Evolutionary conservation across 495 filamentous ascomycete species (phyloP).

Genomic region (Penicillium silybi): DNA sequence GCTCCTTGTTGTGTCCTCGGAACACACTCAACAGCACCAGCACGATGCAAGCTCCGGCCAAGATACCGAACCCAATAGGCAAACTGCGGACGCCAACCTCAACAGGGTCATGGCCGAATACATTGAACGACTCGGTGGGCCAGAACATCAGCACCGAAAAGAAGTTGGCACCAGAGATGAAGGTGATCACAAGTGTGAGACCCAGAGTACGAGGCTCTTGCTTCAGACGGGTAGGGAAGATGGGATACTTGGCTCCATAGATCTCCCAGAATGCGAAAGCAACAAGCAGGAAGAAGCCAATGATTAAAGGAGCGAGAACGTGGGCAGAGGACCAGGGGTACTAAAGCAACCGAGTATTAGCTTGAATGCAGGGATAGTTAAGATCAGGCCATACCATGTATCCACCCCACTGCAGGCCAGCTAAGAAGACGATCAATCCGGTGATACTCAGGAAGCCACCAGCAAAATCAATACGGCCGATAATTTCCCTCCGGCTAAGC

Average conservation of each 20-base stretch:
- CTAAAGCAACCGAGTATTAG: constrained; percentile 22
- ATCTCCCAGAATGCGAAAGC: constrained; percentile 59
- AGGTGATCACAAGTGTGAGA: constrained; percentile 66
- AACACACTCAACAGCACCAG: constrained; percentile 57
- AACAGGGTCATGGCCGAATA: constrained; percentile 66
- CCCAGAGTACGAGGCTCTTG: constrained; percentile 59
- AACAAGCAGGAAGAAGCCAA: constrained; percentile 50
- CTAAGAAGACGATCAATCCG: constrained; percentile 62
- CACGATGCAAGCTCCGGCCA: constrained; percentile 59
- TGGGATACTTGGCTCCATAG: constrained; percentile 58
- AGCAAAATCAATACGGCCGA: constrained; percentile 59
- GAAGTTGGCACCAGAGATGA: constrained; percentile 72
- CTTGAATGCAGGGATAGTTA: not conserved
- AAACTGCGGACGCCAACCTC: constrained; percentile 64
- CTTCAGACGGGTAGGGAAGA: constrained; percentile 61
- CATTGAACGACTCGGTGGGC: constrained; percentile 71
- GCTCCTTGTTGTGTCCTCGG: constrained; percentile 58
- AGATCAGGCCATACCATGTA: constrained; percentile 48
- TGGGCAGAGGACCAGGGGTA: constrained; percentile 58
- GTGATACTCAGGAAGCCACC: constrained; percentile 64
- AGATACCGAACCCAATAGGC: constrained; percentile 61
- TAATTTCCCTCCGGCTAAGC: constrained; percentile 44
- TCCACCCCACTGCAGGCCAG: constrained; percentile 65
- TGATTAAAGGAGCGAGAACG: constrained; percentile 55
- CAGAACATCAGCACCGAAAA: constrained; percentile 71